Conservation (phyloP, 208 protist species). For the Acanthamoeba culbertsoni region DNA sequence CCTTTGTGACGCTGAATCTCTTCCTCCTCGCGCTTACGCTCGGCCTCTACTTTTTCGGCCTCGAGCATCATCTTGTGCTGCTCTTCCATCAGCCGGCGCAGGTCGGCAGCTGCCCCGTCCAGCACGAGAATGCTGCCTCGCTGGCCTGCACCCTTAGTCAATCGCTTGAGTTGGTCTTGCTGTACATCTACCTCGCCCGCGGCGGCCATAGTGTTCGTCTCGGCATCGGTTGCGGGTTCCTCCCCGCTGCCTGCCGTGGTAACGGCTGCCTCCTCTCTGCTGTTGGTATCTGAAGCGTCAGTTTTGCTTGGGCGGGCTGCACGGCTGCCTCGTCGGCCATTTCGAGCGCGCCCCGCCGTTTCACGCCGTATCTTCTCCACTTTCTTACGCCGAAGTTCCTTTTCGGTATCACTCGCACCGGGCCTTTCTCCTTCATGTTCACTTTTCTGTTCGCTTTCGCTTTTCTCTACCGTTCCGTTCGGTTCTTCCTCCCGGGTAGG, state of each 20-base stretch:
- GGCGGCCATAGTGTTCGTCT: background rate
- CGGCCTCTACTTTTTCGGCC: background rate
- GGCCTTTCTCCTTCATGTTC: background rate
- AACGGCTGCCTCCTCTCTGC: too few relatives aligned
- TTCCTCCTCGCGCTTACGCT: background rate
- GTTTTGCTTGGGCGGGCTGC: background rate
- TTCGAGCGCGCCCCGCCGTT: background rate
- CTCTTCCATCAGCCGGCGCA: background rate
- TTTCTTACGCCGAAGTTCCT: background rate
- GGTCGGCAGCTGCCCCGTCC: background rate
- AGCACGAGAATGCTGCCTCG: background rate
- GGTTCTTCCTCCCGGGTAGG: background rate
- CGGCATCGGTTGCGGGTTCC: background rate
- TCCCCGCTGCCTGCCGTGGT: too few relatives aligned
- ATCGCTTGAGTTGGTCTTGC: background rate
- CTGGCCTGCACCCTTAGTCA: background rate
- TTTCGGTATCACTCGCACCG: background rate
- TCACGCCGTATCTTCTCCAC: constrained; percentile 7
- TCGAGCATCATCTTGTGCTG: constrained; percentile 15
- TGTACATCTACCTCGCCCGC: background rate
- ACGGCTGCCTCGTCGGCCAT: background rate
- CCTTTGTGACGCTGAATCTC: background rate
- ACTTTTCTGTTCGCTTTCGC: background rate
- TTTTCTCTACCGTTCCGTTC: background rate
- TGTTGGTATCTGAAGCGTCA: background rate